Percentiles rank a stretch among this genome's conserved stretches.
Conservation (phyloP, 2,329 filamentous ascomycete species). For the Stagonosporopsis chrysanthemi region DNA sequence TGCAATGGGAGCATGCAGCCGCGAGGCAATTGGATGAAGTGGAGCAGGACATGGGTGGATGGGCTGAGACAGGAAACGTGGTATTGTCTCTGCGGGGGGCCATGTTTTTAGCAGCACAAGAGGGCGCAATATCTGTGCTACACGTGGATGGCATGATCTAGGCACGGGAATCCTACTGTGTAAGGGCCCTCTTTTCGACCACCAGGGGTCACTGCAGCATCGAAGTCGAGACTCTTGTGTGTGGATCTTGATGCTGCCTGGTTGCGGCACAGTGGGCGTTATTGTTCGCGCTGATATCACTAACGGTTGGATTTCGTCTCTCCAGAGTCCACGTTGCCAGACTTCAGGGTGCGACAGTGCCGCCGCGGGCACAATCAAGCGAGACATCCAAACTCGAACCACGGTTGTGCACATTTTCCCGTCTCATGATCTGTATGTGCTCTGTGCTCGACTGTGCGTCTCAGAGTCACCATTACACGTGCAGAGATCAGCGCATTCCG, state of each 20-base stretch:
- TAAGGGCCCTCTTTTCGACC: neutral
- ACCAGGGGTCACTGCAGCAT: constrained; percentile 10
- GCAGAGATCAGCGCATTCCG: constrained; percentile 8
- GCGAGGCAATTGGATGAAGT: constrained; percentile 1
- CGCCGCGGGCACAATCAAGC: constrained; percentile 7
- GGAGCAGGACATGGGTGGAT: constrained; percentile 4
- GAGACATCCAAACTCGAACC: constrained; percentile 8
- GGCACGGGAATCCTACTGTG: constrained; percentile 1
- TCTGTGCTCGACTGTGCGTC: constrained; percentile 10
- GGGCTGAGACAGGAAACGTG: constrained; percentile 12
- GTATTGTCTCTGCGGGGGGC: constrained; percentile 14
- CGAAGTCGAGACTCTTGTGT: constrained; percentile 5
- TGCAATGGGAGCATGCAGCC: neutral
- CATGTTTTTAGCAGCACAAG: constrained; percentile 2
- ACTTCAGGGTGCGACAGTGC: constrained; percentile 1
- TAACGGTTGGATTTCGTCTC: constrained; percentile 5
- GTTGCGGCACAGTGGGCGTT: constrained; percentile 9
- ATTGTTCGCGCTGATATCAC: constrained; percentile 4
- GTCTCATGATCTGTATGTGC: constrained; percentile 1
- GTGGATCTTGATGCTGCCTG: neutral
- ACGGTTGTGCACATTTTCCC: constrained; percentile 11
- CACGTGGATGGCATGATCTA: constrained; percentile 11
- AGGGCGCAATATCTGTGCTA: constrained; percentile 1
- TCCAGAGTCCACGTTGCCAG: neutral
- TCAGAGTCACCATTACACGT: neutral